phyloP scores from a whole-genome alignment of 2,329 filamentous ascomycete species.

The Penicillium rolfsii region DNA sequence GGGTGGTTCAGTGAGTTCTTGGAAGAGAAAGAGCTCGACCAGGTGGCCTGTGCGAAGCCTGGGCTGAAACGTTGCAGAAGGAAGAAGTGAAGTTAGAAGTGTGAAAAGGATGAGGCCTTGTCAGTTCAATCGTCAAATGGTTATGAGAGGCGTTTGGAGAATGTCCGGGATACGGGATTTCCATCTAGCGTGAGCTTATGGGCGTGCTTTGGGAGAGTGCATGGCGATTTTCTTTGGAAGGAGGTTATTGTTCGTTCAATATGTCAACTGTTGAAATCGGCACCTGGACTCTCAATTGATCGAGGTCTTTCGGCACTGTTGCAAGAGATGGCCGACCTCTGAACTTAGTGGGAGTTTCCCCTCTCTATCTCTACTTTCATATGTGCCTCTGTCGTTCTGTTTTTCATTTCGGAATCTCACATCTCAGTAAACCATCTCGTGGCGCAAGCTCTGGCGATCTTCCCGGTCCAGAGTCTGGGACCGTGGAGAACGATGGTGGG shows the following conservation, averaged over 20 bases:
- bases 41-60: conserved; percentile 1
- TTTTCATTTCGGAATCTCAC: not conserved
- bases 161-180: not conserved
- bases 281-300: no score
- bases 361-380: not conserved
- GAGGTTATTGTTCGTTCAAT: no score
- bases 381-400: no score
- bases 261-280: no score
- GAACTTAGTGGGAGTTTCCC: no score
- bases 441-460: not conserved
- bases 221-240: not conserved
- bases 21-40: not conserved
- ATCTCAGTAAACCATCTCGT: not conserved
- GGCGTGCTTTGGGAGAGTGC: not conserved
- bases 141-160: not conserved
- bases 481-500: conserved; percentile 11
- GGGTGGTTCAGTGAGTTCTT: not conserved
- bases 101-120: not conserved
- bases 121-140: not conserved
- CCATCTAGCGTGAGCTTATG: not conserved
- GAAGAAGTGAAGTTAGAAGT: not conserved
- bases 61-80: not conserved
- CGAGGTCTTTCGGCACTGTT: no score
- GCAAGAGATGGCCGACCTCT: no score
- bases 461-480: not conserved